Evolutionary conservation across 2,329 filamentous ascomycete species (phyloP).

Genomic region (Trichoderma pleuroti): DNA sequence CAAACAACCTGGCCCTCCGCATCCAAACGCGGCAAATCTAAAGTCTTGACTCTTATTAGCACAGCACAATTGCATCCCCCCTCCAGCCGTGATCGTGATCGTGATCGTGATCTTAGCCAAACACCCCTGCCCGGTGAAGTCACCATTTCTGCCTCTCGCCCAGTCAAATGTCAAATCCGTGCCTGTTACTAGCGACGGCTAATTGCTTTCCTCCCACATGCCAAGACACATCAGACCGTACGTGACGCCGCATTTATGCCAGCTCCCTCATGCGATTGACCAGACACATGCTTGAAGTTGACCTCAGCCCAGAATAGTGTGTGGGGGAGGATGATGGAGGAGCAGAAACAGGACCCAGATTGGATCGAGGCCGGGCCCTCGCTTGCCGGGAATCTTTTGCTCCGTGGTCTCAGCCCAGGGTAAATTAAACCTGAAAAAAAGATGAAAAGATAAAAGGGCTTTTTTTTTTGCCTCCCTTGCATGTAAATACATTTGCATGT

Average conservation of each 20-base stretch:
- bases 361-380: not conserved
- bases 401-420: not conserved
- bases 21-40: not conserved
- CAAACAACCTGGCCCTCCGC: not conserved
- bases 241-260: not conserved
- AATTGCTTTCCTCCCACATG: not conserved
- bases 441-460: not conserved
- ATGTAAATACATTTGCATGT: not conserved
- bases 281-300: not conserved
- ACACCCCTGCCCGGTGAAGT: slow-evolving; percentile 8
- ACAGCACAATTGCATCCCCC: not conserved
- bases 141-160: not conserved
- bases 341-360: not conserved
- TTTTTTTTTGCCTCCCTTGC: not conserved
- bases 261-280: not conserved
- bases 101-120: not conserved
- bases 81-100: not conserved
- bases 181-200: not conserved
- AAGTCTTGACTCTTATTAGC: not conserved
- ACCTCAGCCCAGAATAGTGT: not conserved
- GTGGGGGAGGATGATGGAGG: not conserved
- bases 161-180: not conserved
- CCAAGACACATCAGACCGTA: not conserved
- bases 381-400: not conserved
- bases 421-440: not conserved